These are phyloP conservation scores for Crithidia acanthocephali DNA, from an alignment of 208 protist species.

Conservation along the genomic window DNA sequence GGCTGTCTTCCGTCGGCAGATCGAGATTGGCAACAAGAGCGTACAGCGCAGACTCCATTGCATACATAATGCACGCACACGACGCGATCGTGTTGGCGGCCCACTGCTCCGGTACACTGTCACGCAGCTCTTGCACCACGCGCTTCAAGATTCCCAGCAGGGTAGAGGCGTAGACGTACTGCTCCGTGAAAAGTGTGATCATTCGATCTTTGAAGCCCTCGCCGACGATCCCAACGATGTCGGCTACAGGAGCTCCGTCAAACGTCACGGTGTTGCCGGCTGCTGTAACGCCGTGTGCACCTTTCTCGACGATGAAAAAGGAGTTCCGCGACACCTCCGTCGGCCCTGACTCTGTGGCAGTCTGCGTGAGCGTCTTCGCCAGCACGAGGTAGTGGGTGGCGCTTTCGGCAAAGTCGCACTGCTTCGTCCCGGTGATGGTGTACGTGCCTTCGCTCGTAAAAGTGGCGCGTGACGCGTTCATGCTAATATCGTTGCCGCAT, in stretches of 20 bases:
- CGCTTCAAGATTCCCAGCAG: slow-evolving; percentile 81
- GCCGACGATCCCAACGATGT: slow-evolving; percentile 81
- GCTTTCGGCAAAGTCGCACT: slow-evolving; percentile 52
- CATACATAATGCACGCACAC: slow-evolving; percentile 77
- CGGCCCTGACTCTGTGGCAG: slow-evolving; percentile 53
- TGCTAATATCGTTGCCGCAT: slow-evolving; percentile 81
- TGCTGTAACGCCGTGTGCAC: slow-evolving; percentile 49
- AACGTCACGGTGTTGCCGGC: slow-evolving; percentile 43
- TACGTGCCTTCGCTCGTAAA: slow-evolving; percentile 46
- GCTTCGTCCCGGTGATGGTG: slow-evolving; percentile 67
- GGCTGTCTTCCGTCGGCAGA: slow-evolving; percentile 74
- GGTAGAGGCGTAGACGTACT: slow-evolving; percentile 81
- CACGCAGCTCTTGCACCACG: slow-evolving; percentile 66
- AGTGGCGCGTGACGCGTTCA: slow-evolving; percentile 58
- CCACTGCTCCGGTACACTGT: slow-evolving; percentile 54
- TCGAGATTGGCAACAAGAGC: slow-evolving; percentile 87
- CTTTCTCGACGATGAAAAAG: slow-evolving; percentile 78
- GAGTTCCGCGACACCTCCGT: slow-evolving; percentile 64
- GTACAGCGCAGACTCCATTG: slow-evolving; percentile 85
- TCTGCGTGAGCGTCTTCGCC: slow-evolving; percentile 78
- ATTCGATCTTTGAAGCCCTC: slow-evolving; percentile 86
- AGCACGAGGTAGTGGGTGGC: slow-evolving; percentile 85
- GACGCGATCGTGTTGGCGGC: slow-evolving; percentile 57
- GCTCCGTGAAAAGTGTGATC: slow-evolving; percentile 84
- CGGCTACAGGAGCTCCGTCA: slow-evolving; percentile 48